Base-by-base conservation (phyloP, 306 rosid species). In the Cyamopsis tetragonoloba region DNA sequence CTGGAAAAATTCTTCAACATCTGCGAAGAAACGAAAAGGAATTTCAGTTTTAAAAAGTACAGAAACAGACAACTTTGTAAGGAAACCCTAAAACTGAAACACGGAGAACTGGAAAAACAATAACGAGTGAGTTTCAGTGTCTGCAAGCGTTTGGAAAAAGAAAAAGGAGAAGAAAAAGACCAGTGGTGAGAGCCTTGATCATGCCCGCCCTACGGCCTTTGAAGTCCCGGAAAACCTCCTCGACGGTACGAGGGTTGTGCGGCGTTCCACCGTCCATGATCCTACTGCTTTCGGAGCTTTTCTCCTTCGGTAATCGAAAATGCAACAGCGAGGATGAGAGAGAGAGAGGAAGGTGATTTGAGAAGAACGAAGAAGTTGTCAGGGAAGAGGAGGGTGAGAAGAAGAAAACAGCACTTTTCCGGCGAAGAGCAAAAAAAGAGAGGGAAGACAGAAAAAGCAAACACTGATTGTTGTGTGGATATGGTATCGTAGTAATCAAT, bases 101-200 rank as follows among this genome's bases (percentile, higher is more conserved):
- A 0, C 4, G 15, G 5, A 42, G 4, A 35, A 35, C 6, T 13
- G 35, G 17, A 15, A 68, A 32, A 15, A 54, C 24, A 53, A 38
- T 38, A 24, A 31, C 14, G 32, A 66, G 49, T 7, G 23, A 19
- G 24, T 30, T 22, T 2, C 18, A 7, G n/a, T n/a, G n/a, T n/a
- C 58, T 9, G 5, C 4, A 8, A 19, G 35, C 7, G 37, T 66
- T 13, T 12, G 22, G 30, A 13, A 35, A 20, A 12, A 17, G 35
- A 32, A 20, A 57, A 18, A 12, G 9, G 28, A 39, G 34, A 56
- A 48, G 34, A 73, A 30, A 44, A 58, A 72, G 61, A 86, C 92
- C 90, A 8, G 82, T 54, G 19, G 90, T 84, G 53, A 89, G 92
- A 55, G 92, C 90, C 59, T 81, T 84, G 54, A 86, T 77, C 71